Evolutionary conservation across 805 yeast species (phyloP).

Genomic region (Kodamaea restingae): DNA sequence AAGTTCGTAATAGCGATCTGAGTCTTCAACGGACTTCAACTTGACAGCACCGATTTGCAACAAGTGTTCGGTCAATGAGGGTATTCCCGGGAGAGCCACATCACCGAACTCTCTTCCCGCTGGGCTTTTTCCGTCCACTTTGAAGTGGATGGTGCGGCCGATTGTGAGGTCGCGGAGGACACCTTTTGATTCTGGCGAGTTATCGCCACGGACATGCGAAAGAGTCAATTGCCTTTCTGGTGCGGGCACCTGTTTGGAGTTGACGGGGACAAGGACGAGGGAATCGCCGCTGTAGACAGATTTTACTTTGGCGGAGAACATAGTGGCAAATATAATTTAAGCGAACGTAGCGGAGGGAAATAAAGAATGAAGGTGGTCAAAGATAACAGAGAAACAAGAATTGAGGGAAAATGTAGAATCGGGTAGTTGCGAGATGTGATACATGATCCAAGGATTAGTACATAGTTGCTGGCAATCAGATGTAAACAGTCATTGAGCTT

Average conservation of each 20-base stretch:
- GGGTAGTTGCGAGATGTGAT: too few species aligned
- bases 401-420: too few species aligned
- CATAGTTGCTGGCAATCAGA: too few species aligned
- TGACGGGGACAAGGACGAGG: constrained; percentile 52
- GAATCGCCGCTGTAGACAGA: constrained; percentile 71
- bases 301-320: constrained; percentile 57
- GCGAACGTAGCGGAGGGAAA: neutral
- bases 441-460: too few species aligned
- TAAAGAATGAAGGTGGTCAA: too few species aligned
- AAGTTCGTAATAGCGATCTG: constrained; percentile 41
- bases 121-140: constrained; percentile 51
- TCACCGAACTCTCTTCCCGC: constrained; percentile 69
- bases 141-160: constrained; percentile 61
- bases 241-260: constrained; percentile 35
- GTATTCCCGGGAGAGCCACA: constrained; percentile 57
- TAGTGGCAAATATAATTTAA: neutral
- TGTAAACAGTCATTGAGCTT: too few species aligned
- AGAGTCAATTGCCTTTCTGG: constrained; percentile 63
- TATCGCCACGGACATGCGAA: constrained; percentile 58
- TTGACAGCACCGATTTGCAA: constrained; percentile 59
- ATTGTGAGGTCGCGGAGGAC: constrained; percentile 55
- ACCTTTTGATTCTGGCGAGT: constrained; percentile 62
- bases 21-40: constrained; percentile 44
- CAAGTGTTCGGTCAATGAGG: constrained; percentile 53
- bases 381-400: too few species aligned